Evolutionary conservation across 768 basidiomycete genomes (phyloP), one percentile per base, ranked within the genome.

Genomic region (Lentinula sp.): DNA sequence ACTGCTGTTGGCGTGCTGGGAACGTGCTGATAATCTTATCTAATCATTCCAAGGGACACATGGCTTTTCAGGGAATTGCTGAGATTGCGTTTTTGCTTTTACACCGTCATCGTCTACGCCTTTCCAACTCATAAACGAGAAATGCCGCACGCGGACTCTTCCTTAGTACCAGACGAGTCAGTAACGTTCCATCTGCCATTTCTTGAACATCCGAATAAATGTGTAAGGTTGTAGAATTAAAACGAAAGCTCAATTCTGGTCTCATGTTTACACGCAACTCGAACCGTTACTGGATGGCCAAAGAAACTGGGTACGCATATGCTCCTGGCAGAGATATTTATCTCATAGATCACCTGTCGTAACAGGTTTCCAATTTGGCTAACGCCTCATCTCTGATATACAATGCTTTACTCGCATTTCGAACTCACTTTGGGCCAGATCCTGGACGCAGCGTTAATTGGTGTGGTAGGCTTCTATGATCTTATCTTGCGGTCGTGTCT

Each of bases 141-240:
- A 57, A 93, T 93, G 92, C 88, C 86, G 18, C 93, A 95, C 76
- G 91, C 93, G 61, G 93, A 94, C 69, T 78, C 86, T 10, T 86
- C 88, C 1, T 71, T 86, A 15, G 78, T 95, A 5, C 92, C 91
- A n/a, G 65, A 75, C 21, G 80, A 72, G 76, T 80, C 62, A 40
- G 72, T 59, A 28, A 28, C 8, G 3, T 40, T 13, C 5, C 23
- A 6, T 32, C 6, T 39, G 0, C 7, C 18, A 16, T 6, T 11
- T 37, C n/a, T 39, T 39, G 37, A 35, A 0, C 23, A 31, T 9
- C 32, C 35, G 15, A 13, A 39, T 31, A 5, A 54, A 10, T 13
- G 16, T 15, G 31, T 53, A 18, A 57, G 5, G 11, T n/a, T 18
- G 21, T 60, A 80, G 84, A 49, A 84, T 96, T 62, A 79, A 78